Conservation (phyloP, 257 asterid species). For the Solanum dulcamara region DNA sequence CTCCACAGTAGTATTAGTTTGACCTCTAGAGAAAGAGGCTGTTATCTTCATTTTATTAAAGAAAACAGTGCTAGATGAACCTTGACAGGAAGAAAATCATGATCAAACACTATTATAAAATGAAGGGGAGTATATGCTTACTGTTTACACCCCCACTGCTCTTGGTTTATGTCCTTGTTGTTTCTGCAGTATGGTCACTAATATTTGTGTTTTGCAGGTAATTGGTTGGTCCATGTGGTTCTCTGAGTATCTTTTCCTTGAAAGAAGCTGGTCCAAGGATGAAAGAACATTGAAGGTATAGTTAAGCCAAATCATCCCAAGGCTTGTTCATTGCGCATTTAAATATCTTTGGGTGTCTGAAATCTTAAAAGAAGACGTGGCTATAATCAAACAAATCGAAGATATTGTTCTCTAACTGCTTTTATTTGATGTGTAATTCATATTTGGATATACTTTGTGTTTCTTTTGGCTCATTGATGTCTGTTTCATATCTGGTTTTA, state of each 20-base stretch:
- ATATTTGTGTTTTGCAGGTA: conserved; percentile 44
- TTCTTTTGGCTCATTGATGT: not conserved
- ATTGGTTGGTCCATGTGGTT: conserved; percentile 99
- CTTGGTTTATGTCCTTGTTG: conserved; percentile 3
- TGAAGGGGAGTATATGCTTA: not conserved
- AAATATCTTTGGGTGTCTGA: not conserved
- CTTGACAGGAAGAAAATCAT: not conserved
- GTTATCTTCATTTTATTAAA: not conserved
- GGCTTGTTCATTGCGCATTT: not conserved
- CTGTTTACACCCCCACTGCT: not conserved
- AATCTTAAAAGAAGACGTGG: not conserved
- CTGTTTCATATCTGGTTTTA: not conserved
- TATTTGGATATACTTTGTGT: conserved; percentile 5
- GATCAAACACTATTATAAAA: not conserved
- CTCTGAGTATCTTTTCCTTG: conserved; percentile 87
- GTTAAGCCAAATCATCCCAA: not conserved
- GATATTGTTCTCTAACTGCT: not conserved
- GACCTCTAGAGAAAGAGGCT: not conserved
- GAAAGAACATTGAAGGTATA: conserved; percentile 76
- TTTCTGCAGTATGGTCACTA: not conserved
- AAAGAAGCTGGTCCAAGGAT: conserved; percentile 94
- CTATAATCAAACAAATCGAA: not conserved
- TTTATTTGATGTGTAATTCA: not conserved
- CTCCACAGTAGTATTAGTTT: not conserved
- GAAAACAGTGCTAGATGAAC: not conserved